Evolutionary conservation across 2,329 filamentous ascomycete genomes (phyloP).

Genomic region (Harringtonia aguacate): DNA sequence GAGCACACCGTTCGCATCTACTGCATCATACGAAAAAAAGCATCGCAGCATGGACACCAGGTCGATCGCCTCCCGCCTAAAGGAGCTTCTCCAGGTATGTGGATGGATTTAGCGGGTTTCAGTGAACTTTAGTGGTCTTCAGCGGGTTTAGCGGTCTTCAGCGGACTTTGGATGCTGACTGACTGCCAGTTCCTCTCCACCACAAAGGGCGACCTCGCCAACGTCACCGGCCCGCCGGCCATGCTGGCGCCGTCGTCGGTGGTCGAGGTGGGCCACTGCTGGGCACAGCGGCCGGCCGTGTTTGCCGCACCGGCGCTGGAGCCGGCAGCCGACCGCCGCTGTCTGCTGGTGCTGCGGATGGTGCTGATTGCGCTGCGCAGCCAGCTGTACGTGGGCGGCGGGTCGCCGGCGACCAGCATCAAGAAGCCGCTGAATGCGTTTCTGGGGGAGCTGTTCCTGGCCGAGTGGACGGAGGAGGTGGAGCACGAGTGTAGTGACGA

Average conservation of each 20-base stretch:
- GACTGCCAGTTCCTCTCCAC: conserved; percentile 19
- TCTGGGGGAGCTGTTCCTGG: conserved; percentile 38
- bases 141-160: not conserved
- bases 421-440: conserved; percentile 45
- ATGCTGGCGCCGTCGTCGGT: conserved; percentile 38
- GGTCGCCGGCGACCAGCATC: conserved; percentile 33
- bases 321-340: conserved; percentile 27
- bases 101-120: not conserved
- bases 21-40: not conserved
- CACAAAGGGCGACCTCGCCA: conserved; percentile 39
- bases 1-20: not conserved
- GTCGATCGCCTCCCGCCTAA: conserved; percentile 18
- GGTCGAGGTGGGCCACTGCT: conserved; percentile 39
- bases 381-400: conserved; percentile 37
- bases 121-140: not conserved
- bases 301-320: conserved; percentile 37
- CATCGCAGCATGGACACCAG: conserved; percentile 15
- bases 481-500: not conserved
- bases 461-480: conserved; percentile 19
- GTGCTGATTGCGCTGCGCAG: conserved; percentile 34
- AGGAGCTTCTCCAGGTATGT: conserved; percentile 20
- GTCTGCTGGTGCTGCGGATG: conserved; percentile 34
- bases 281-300: conserved; percentile 35
- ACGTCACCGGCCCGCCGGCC: conserved; percentile 38
- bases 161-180: not conserved